Percentiles rank a stretch among this genome's conserved stretches.
These are phyloP conservation scores for Ramalina peruviana DNA, from an alignment of 495 filamentous ascomycete genomes.

Conservation along the genomic window DNA sequence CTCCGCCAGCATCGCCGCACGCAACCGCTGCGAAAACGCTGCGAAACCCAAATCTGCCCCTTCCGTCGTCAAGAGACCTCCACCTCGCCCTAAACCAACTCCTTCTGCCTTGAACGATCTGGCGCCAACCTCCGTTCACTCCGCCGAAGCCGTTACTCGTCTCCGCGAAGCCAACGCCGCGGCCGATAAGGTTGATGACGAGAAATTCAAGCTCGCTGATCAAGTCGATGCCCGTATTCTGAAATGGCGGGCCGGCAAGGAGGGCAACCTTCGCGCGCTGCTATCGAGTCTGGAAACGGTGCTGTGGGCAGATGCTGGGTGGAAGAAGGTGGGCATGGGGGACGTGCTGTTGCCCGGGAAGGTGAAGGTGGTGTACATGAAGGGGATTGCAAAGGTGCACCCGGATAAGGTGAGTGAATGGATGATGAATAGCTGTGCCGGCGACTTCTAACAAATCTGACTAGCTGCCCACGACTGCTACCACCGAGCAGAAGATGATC, in stretches of 20 bases:
- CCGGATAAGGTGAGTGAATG: constrained; percentile 68
- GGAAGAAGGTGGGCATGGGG: constrained; percentile 92
- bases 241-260: constrained; percentile 74
- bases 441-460: too few species aligned
- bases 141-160: constrained; percentile 53
- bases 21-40: constrained; percentile 84
- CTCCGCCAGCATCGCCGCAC: constrained; percentile 64
- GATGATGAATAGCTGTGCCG: not conserved
- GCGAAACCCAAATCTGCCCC: constrained; percentile 23
- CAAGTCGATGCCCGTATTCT: constrained; percentile 63
- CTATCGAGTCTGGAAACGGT: constrained; percentile 79
- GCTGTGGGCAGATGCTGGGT: constrained; percentile 80
- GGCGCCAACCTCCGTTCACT: constrained; percentile 14
- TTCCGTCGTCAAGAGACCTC: constrained; percentile 23
- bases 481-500: constrained; percentile 91
- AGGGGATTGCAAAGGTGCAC: constrained; percentile 95
- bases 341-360: constrained; percentile 80
- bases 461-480: constrained; percentile 73
- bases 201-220: constrained; percentile 81
- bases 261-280: constrained; percentile 81
- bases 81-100: constrained; percentile 22
- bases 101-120: constrained; percentile 37
- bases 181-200: constrained; percentile 71
- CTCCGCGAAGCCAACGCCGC: constrained; percentile 71
- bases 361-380: constrained; percentile 97